These are phyloP conservation scores for Sphagnum fallax DNA, from an alignment of 228 moss, liverwort and hornwort genomes.

Conservation along the genomic window DNA sequence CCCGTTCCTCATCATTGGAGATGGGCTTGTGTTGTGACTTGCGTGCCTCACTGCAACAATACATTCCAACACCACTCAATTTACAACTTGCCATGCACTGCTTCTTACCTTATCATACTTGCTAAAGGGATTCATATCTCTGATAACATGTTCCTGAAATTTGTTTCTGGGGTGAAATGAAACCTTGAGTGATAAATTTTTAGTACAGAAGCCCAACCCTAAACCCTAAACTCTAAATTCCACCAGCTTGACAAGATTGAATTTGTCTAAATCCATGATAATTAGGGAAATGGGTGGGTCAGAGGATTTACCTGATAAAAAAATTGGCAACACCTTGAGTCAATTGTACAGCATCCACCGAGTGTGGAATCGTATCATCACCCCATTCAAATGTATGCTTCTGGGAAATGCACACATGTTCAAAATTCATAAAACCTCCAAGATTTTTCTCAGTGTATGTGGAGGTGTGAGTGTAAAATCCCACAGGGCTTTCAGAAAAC, in stretches of 20 bases:
- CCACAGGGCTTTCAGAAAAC: no score
- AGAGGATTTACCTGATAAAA: constrained; percentile 41
- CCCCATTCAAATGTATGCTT: constrained; percentile 94
- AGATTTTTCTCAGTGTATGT: no score
- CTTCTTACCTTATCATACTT: no score
- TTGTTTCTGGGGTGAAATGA: no score
- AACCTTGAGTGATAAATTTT: no score
- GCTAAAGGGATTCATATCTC: no score
- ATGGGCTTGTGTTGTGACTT: constrained; percentile 62
- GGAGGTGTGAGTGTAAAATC: no score
- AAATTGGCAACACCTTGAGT: constrained; percentile 77
- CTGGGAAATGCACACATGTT: constrained; percentile 17
- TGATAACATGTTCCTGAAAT: no score
- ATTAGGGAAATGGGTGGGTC: no score
- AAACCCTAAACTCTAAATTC: not conserved
- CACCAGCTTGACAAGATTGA: not conserved
- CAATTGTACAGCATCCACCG: constrained; percentile 44
- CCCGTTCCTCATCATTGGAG: constrained; percentile 40
- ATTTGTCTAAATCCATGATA: not conserved
- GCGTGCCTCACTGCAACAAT: constrained; percentile 62
- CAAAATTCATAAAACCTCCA: no score
- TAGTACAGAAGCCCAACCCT: not conserved
- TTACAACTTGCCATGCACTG: no score
- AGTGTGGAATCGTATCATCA: constrained; percentile 47
- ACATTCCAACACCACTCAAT: no score